A percentile compares a stretch with the other conserved stretches of the same genome.
Evolutionary conservation across 306 rosid species (phyloP).

Genomic region (Astragalus glycyphyllos): DNA sequence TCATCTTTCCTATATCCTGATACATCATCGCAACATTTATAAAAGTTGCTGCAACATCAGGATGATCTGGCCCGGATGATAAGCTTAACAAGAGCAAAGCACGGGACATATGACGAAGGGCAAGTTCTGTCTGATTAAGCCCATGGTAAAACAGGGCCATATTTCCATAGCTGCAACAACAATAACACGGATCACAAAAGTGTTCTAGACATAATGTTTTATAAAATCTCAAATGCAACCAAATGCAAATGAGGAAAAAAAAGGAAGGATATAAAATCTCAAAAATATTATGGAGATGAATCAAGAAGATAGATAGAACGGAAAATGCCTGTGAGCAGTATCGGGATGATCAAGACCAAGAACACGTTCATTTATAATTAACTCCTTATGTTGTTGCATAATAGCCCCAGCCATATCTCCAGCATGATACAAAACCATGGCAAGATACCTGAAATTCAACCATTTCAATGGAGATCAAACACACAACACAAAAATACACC

Average conservation of each 20-base stretch:
- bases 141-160: constrained; percentile 99
- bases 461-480: constrained; percentile 23
- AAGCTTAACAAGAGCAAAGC: constrained; percentile 90
- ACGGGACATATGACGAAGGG: constrained; percentile 95
- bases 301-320: constrained; percentile 14
- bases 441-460: constrained; percentile 85
- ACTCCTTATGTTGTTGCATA: constrained; percentile 95
- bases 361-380: constrained; percentile 95
- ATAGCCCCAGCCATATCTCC: constrained; percentile 99
- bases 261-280: constrained; percentile 29
- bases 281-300: constrained; percentile 31
- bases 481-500: constrained; percentile 19
- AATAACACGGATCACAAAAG: constrained; percentile 35
- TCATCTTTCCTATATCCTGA: constrained; percentile 97
- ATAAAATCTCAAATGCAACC: neutral
- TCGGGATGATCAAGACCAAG: constrained; percentile 99
- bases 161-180: constrained; percentile 85
- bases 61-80: constrained; percentile 98
- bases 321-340: constrained; percentile 90
- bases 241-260: neutral
- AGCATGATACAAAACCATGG: constrained; percentile 98
- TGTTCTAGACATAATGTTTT: constrained; percentile 14
- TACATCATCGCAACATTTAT: constrained; percentile 99
- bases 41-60: constrained; percentile 95
- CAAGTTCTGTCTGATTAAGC: constrained; percentile 95